Evolutionary conservation across 2,329 filamentous ascomycete species (phyloP), one percentile per base, ranked within the genome.

Genomic region (Epichloe brachyelytri): DNA sequence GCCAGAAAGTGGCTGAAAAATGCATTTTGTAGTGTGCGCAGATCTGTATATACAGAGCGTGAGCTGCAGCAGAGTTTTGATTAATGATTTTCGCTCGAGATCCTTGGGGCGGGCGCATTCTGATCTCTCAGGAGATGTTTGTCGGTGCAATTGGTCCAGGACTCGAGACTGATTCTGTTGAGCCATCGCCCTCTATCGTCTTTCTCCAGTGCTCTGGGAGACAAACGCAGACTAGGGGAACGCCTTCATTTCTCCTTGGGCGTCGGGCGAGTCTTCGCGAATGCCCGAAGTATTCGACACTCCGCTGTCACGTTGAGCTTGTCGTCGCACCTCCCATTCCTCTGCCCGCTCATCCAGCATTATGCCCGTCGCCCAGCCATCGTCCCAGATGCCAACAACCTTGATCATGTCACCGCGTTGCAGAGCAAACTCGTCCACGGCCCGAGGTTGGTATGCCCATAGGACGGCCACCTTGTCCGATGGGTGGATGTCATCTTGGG

Each of bases 331-430:
- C 59, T 95, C 87, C 82, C 88, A 96, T 56, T 96, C 88, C 54
- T 97, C 91, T 2, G 89, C 89, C 51, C 81, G 78, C 60, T 95
- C 87, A 50, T 84, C 77, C 51, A 95, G 72, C 63, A 94, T 77
- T 51, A 96, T 78, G 60, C 93, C 93, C 1, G 93, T 98, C 11
- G 93, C 93, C 93, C 93, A 98, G 45, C 93, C 93, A 65, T 98
- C 93, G 62, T 98, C 93, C 93, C 93, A 98, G 58, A 98, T 98
- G 55, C 93, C 93, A 34, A 97, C 85, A 14, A 98, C 84, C 71
- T 96, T 97, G 62, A 98, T 78, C 90, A 98, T 96, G 64, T 98
- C 93, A 50, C 93, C 93, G 53, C 93, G 82, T 61, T 97, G 93
- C 38, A 98, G 75, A 39, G 88, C 77, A 63, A 97, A 97, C 64